Evolutionary conservation across 1,284 basidiomycete genomes (phyloP).

Genomic region (Mrakiaceae sp.): DNA sequence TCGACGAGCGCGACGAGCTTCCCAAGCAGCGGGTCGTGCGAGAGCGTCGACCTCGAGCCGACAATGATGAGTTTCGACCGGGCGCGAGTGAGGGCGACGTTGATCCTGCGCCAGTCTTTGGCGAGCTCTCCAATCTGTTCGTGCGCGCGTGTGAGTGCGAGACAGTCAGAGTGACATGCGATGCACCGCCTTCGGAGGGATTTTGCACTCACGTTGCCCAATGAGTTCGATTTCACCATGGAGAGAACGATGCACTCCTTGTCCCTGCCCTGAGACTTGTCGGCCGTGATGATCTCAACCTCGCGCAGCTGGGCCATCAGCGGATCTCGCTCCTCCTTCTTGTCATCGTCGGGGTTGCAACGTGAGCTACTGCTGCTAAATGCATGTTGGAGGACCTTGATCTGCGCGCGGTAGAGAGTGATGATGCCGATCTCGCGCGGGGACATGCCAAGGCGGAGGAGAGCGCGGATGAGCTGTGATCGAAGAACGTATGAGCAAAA

Average conservation of each 20-base stretch:
- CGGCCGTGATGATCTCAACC: conserved; percentile 87
- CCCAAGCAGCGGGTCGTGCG: conserved; percentile 46
- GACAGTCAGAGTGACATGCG: background rate
- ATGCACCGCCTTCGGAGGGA: conserved; percentile 33
- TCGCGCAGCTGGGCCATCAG: background rate
- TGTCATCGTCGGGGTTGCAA: background rate
- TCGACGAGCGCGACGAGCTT: conserved; percentile 69
- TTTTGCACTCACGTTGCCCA: conserved; percentile 19
- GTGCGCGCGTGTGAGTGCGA: background rate
- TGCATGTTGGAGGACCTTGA: conserved; percentile 63
- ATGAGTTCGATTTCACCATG: conserved; percentile 69
- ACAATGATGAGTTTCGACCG: conserved; percentile 80
- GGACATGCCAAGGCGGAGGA: conserved; percentile 54
- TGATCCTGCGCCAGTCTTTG: conserved; percentile 89
- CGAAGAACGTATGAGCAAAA: conserved; percentile 29
- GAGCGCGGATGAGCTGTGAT: conserved; percentile 50
- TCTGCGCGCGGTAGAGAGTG: conserved; percentile 87
- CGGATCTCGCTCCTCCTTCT: background rate
- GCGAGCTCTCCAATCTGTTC: conserved; percentile 75
- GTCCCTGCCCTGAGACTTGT: conserved; percentile 90
- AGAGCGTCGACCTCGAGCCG: conserved; percentile 65
- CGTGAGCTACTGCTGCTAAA: conserved; percentile 33
- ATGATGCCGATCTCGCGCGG: conserved; percentile 73
- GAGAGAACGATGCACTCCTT: conserved; percentile 92
- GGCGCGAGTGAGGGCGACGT: conserved; percentile 92